Conservation (phyloP, 2,329 filamentous ascomycete species). For the Colletotrichum tamarilloi region DNA sequence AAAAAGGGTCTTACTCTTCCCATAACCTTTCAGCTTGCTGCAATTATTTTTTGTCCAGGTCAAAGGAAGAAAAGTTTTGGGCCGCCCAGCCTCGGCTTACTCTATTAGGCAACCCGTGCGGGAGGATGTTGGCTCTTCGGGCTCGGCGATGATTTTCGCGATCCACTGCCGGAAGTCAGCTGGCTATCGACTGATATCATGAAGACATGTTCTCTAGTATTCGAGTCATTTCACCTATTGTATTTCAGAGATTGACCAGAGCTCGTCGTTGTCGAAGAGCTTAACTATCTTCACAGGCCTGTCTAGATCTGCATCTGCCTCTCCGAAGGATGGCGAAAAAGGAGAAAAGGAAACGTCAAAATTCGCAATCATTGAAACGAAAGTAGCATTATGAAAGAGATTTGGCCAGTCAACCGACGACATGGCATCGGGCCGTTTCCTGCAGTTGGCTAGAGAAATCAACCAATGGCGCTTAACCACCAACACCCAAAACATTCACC, state of each 20-base stretch:
- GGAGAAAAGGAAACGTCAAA: no score
- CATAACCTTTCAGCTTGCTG: not conserved
- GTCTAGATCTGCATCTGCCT: no score
- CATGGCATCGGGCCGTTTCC: slow-evolving; percentile 2
- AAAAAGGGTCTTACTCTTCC: slow-evolving; percentile 14
- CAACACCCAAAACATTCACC: slow-evolving; percentile 9
- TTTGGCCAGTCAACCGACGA: not conserved
- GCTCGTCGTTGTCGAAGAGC: not conserved
- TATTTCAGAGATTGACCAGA: no score
- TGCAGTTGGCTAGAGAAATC: not conserved
- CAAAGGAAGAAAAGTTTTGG: not conserved
- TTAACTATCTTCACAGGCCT: not conserved
- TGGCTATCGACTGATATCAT: slow-evolving; percentile 1
- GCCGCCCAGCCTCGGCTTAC: slow-evolving; percentile 29
- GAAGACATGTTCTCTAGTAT: not conserved
- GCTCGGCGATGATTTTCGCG: slow-evolving; percentile 21
- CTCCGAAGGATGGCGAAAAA: no score
- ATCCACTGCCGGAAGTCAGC: not conserved
- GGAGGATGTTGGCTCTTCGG: not conserved
- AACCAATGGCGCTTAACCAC: not conserved
- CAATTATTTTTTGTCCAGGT: not conserved
- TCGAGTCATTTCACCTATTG: no score
- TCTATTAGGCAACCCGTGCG: slow-evolving; percentile 29
- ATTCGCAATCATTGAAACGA: not conserved
- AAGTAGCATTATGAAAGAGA: not conserved